Evolutionary conservation across 345 rosid species (phyloP).

Genomic region (Acer saccharum): DNA sequence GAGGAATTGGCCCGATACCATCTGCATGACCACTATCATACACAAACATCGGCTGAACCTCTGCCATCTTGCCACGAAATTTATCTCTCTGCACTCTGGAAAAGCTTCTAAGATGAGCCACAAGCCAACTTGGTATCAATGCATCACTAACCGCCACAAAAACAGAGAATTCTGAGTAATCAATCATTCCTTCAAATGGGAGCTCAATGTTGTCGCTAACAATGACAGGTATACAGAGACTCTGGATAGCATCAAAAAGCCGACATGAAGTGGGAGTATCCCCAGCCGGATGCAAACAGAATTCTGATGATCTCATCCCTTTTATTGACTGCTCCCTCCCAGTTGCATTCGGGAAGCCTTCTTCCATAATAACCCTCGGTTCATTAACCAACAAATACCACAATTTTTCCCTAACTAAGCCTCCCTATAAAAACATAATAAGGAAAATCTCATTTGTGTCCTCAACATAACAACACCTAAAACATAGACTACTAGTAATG

Average conservation of each 20-base stretch:
- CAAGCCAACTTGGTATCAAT: constrained; percentile 72
- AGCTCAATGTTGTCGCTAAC: constrained; percentile 89
- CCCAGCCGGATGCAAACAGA: constrained; percentile 97
- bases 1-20: constrained; percentile 72
- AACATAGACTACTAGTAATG: no score
- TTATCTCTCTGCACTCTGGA: constrained; percentile 51
- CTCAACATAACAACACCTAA: no score
- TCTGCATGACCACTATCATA: constrained; percentile 63
- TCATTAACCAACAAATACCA: constrained; percentile 82
- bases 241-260: constrained; percentile 93
- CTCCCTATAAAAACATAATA: constrained; percentile 54
- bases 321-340: constrained; percentile 85
- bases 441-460: no score
- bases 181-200: constrained; percentile 86
- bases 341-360: constrained; percentile 95
- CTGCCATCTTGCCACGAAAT: constrained; percentile 57
- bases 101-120: constrained; percentile 55
- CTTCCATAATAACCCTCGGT: constrained; percentile 70
- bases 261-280: constrained; percentile 97
- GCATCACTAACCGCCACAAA: constrained; percentile 75
- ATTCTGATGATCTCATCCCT: constrained; percentile 92
- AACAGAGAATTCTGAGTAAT: constrained; percentile 74
- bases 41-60: constrained; percentile 62
- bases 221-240: constrained; percentile 91
- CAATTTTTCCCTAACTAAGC: constrained; percentile 73